Evolutionary conservation across 108 stramenopile genomes (phyloP).

Genomic region (Nannochloropsis granulata): DNA sequence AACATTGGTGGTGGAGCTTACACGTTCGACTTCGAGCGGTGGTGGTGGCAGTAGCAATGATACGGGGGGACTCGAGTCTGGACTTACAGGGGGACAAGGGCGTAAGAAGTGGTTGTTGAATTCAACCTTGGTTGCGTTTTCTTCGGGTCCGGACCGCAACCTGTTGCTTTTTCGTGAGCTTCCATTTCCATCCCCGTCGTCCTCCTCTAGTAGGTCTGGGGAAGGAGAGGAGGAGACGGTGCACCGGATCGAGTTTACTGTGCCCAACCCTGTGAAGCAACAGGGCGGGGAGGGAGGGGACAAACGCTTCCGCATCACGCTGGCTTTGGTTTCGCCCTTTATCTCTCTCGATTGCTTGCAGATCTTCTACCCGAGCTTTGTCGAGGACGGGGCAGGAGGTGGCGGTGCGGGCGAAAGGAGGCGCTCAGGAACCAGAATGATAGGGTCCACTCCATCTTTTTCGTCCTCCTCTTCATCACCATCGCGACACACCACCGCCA

Average conservation of each 20-base stretch:
- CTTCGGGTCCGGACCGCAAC: neutral
- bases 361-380: neutral
- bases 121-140: neutral
- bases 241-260: neutral
- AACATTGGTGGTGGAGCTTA: neutral
- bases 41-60: neutral
- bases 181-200: neutral
- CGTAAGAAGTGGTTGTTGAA: neutral
- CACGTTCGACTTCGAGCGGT: neutral
- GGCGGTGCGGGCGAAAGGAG: too few relatives aligned
- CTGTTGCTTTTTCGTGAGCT: neutral
- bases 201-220: neutral
- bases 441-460: too few relatives aligned
- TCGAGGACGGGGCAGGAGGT: neutral
- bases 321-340: neutral
- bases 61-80: neutral
- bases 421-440: too few relatives aligned
- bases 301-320: neutral
- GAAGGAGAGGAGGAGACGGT: neutral
- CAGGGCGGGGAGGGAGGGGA: neutral
- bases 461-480: too few relatives aligned
- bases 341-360: neutral
- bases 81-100: neutral
- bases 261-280: neutral
- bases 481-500: too few relatives aligned